Evolutionary conservation across 192 early-diverging fungal genomes (phyloP).

Genomic region (Podila verticillata): DNA sequence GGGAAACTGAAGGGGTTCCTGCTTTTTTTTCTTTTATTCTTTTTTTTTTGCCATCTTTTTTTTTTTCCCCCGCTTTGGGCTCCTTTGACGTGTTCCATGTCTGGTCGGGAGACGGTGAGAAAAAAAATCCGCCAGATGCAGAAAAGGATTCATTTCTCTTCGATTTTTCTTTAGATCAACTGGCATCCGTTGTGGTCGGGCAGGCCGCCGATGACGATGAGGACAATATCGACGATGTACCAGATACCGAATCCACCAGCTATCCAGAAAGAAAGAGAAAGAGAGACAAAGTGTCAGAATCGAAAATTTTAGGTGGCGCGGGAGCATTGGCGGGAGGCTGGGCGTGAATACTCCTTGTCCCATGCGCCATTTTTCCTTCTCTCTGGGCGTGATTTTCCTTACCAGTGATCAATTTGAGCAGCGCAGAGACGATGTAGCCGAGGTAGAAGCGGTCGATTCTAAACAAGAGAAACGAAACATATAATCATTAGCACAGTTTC

Average conservation of each 20-base stretch:
- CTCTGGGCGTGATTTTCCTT: constrained; percentile 1
- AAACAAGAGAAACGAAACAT: neutral
- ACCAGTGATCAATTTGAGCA: constrained; percentile 57
- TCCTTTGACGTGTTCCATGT: neutral
- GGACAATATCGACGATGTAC: constrained; percentile 54
- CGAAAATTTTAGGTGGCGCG: neutral
- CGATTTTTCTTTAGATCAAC: constrained; percentile 5
- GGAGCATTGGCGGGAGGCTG: too few relatives aligned
- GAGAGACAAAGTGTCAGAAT: neutral
- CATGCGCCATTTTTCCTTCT: neutral
- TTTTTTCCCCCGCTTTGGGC: neutral
- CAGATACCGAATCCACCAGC: constrained; percentile 60
- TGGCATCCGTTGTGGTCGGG: constrained; percentile 53
- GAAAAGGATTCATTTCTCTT: too few relatives aligned
- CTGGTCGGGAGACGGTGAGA: neutral
- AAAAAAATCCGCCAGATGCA: too few relatives aligned
- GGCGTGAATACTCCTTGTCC: neutral
- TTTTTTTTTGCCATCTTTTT: neutral
- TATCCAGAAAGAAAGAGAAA: neutral
- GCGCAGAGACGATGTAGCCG: constrained; percentile 55
- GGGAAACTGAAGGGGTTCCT: neutral
- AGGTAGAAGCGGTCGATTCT: constrained; percentile 66
- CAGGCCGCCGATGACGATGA: constrained; percentile 45
- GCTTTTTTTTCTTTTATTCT: neutral
- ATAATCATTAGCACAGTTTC: neutral